Base-by-base conservation (phyloP, 805 yeast genomes). In the Vanderwaltozyma polyspora region DNA sequence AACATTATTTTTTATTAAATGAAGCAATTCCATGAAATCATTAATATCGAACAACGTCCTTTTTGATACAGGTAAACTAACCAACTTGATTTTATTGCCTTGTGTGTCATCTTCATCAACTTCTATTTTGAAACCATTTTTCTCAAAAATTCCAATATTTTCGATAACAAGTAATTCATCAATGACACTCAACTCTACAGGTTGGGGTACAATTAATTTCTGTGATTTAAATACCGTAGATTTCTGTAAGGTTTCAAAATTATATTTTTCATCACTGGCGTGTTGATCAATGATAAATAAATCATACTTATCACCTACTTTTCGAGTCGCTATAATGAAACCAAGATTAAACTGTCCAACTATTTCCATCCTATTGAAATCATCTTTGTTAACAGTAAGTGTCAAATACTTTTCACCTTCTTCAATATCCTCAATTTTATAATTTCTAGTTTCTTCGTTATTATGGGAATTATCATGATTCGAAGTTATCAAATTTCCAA, bases 291-390 rank as follows among this genome's bases (percentile, higher is more conserved):
- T 69, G 23, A 91, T 87, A 48, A 91, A 87, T 22, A 89, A 47
- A 49, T 85, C 85, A 30, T 55, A 57, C 17, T 59, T 55, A 3
- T 52, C 52, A n/a, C 41, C 46, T 3, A 53, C 50, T n/a, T 57
- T 55, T 33, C 76, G 64, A 3, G 72, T 68, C 0, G 83, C 91
- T 14, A 87, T 52, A n/a, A 91, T 84, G 46, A 91, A 91, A 0
- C 97, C 98, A n/a, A 81, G 59, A 54, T 91, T 91, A 61, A 91
- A 91, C 58, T 91, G 98, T 0, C 99, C 99, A 6, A 89, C 72
- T 10, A 91, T 60, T 27, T 68, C 57, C 97, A 91, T 89, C 3
- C 66, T 52, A 3, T 55, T 45, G 48, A 91, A 91, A 46, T 91
- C 95, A 1, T 62, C 46, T 51, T 87, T 89, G 7, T 71, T 63